phyloP scores from a whole-genome alignment of 352 stramenopile species.

The Phytopythium mirpurense region DNA sequence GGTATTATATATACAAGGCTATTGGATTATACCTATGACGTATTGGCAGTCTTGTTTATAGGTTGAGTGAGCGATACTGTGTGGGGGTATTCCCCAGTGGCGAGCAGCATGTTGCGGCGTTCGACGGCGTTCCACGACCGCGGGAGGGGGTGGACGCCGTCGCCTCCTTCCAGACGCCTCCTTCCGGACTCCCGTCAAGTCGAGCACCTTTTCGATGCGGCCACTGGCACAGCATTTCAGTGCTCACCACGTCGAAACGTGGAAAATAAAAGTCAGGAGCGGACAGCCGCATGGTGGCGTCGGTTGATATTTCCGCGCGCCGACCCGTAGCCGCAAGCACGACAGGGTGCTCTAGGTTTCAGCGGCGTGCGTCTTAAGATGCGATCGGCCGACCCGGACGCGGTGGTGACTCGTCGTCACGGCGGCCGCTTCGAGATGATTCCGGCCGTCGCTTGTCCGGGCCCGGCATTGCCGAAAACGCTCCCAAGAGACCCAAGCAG shows the following conservation, averaged over 20 bases:
- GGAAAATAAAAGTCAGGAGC: not conserved
- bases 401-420: not conserved
- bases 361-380: not conserved
- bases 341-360: not conserved
- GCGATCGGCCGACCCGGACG: not conserved
- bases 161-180: too few species aligned
- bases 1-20: too few species aligned
- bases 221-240: too few species aligned
- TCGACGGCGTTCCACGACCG: too few species aligned
- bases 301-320: not conserved
- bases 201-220: too few species aligned
- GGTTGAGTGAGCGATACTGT: too few species aligned
- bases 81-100: too few species aligned
- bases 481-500: not conserved
- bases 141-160: too few species aligned
- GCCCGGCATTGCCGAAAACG: not conserved
- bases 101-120: too few species aligned
- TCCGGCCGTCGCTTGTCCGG: not conserved
- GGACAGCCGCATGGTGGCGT: conserved; percentile 2
- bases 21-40: too few species aligned
- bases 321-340: not conserved
- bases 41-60: too few species aligned
- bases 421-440: not conserved
- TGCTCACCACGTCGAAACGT: not conserved
- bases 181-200: not conserved